A percentile compares a stretch with the other conserved stretches of the same genome.
These are phyloP conservation scores for Mycena metata DNA, from an alignment of 768 basidiomycete genomes.

Conservation along the genomic window DNA sequence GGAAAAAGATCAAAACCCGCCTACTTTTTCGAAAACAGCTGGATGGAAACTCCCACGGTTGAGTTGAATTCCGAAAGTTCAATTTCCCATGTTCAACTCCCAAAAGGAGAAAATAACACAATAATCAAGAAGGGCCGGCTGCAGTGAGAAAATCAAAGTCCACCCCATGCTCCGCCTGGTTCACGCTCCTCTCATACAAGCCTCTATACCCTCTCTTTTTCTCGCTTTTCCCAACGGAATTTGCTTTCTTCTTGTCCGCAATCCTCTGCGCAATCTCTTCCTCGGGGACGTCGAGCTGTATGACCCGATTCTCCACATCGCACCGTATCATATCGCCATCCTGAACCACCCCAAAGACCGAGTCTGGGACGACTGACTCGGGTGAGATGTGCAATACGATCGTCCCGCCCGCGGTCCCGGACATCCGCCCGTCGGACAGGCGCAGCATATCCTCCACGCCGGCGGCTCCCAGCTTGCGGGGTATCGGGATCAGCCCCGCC, in stretches of 20 bases:
- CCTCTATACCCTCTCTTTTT: slow-evolving; percentile 58
- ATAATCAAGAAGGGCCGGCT: slow-evolving; percentile 20
- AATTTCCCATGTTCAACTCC: too few relatives aligned
- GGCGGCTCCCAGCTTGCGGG: slow-evolving; percentile 67
- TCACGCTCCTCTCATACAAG: slow-evolving; percentile 38
- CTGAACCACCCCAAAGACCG: slow-evolving; percentile 68
- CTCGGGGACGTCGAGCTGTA: slow-evolving; percentile 64
- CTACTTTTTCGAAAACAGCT: too few relatives aligned
- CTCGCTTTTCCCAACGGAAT: slow-evolving; percentile 49
- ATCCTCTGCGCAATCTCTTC: slow-evolving; percentile 58
- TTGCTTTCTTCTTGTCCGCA: slow-evolving; percentile 60
- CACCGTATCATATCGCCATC: slow-evolving; percentile 71
- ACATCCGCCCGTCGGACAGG: slow-evolving; percentile 76
- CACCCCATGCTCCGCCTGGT: slow-evolving; percentile 35
- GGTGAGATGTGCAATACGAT: slow-evolving; percentile 66
- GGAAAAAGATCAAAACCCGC: too few relatives aligned
- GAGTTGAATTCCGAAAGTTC: too few relatives aligned
- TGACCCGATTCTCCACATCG: slow-evolving; percentile 59
- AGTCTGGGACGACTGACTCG: slow-evolving; percentile 69
- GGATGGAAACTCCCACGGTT: too few relatives aligned
- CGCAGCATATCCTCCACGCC: slow-evolving; percentile 55
- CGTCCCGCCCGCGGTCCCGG: slow-evolving; percentile 69
- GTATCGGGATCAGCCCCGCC: slow-evolving; percentile 53
- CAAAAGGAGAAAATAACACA: too few relatives aligned
- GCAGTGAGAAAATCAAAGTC: slow-evolving; percentile 41